Conservation (phyloP, 176 grass and related monocot species). For the Metroxylon sagu region DNA sequence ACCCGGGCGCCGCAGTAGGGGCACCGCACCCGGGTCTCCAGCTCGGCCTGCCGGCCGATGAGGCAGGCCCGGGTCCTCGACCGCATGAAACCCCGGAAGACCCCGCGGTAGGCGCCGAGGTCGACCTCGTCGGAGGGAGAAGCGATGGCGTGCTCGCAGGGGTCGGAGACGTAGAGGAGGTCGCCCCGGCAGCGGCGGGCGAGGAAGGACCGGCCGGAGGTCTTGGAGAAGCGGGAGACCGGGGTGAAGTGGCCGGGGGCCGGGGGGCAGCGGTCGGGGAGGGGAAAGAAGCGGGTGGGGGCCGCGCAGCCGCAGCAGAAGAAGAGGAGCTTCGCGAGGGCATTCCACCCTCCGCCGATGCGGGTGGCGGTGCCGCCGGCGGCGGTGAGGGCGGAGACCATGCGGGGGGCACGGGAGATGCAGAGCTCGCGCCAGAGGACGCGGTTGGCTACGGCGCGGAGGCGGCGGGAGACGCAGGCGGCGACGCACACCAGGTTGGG, state of each 20-base stretch:
- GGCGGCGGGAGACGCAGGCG: not conserved
- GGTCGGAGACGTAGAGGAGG: constrained; percentile 67
- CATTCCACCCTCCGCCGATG: constrained; percentile 57
- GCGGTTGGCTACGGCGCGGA: constrained; percentile 47
- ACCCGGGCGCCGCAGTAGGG: constrained; percentile 67
- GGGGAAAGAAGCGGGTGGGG: constrained; percentile 16
- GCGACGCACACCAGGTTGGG: not conserved
- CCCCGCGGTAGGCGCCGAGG: constrained; percentile 57
- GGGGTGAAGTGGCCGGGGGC: constrained; percentile 40
- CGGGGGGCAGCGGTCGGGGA: not conserved
- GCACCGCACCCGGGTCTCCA: constrained; percentile 50
- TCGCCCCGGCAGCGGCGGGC: constrained; percentile 43
- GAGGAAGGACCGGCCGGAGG: constrained; percentile 56
- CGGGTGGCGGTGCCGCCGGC: not conserved
- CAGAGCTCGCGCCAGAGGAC: constrained; percentile 67
- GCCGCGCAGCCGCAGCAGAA: constrained; percentile 51
- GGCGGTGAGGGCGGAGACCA: constrained; percentile 39
- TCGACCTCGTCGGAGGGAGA: constrained; percentile 2
- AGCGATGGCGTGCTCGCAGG: constrained; percentile 50
- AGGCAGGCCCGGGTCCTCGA: constrained; percentile 59
- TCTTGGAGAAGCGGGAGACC: constrained; percentile 70
- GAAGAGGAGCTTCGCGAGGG: constrained; percentile 59
- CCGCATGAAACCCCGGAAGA: constrained; percentile 65
- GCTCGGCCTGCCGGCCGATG: constrained; percentile 33
- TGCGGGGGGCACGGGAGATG: constrained; percentile 45